Evolutionary conservation across 345 rosid genomes (phyloP).

Genomic region (Linum lewisii): DNA sequence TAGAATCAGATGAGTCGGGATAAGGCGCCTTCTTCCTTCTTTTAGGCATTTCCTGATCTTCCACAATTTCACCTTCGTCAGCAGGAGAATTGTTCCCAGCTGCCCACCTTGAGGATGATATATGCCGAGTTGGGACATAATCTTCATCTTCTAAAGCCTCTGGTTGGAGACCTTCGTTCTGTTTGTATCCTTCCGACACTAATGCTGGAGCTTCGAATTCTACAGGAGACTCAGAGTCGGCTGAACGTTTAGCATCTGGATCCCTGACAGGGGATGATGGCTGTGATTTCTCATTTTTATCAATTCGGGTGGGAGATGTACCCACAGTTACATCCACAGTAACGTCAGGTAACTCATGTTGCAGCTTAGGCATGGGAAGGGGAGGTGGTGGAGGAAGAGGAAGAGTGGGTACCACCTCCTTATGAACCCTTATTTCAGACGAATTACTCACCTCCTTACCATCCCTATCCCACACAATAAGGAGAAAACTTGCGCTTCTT

Average conservation of each 20-base stretch:
- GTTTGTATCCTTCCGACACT: slow-evolving; percentile 29
- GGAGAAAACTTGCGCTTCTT: slow-evolving; percentile 95
- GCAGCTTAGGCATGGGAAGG: slow-evolving; percentile 26
- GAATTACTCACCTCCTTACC: slow-evolving; percentile 36
- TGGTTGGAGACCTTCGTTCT: slow-evolving; percentile 32
- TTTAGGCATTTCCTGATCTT: slow-evolving; percentile 47
- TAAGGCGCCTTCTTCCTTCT: slow-evolving; percentile 49
- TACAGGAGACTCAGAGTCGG: slow-evolving; percentile 27
- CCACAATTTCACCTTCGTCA: slow-evolving; percentile 83
- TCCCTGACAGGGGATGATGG: slow-evolving; percentile 25
- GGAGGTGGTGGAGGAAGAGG: slow-evolving; percentile 60
- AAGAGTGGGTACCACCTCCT: slow-evolving; percentile 30
- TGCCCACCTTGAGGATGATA: slow-evolving; percentile 97
- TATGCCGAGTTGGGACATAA: slow-evolving; percentile 65
- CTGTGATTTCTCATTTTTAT: slow-evolving; percentile 15
- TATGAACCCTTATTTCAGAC: slow-evolving; percentile 29
- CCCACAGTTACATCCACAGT: slow-evolving; percentile 28
- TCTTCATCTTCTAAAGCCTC: slow-evolving; percentile 55
- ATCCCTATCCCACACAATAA: slow-evolving; percentile 91
- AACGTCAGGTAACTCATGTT: slow-evolving; percentile 33
- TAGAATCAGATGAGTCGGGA: slow-evolving; percentile 32
- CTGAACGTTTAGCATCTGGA: slow-evolving; percentile 22
- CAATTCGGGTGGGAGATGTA: slow-evolving; percentile 30
- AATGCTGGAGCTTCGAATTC: slow-evolving; percentile 18
- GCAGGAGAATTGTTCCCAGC: slow-evolving; percentile 72